Evolutionary conservation across 1,284 basidiomycete genomes (phyloP), one percentile per base, ranked within the genome.

Genomic region (Apiotrichum veenhuisii): DNA sequence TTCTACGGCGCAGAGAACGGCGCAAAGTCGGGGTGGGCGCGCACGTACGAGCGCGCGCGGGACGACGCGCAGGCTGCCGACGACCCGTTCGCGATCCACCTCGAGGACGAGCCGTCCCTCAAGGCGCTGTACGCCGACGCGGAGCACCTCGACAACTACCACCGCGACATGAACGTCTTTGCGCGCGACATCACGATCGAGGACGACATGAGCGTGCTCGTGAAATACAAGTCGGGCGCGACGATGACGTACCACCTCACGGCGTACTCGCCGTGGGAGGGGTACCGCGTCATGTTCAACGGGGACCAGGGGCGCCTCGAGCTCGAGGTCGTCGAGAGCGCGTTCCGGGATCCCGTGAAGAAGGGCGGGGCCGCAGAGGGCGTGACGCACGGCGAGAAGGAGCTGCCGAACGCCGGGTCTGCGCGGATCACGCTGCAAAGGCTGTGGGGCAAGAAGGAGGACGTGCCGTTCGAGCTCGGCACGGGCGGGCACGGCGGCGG

Each of bases 211-310:
- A 73, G 77, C 50, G 75, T 83, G 4, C 72, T 83, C 46, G 81
- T 83, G 17, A 76, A 78, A 44, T 83, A 82, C 67, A 75, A 79
- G 56, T 78, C 74, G 7, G 81, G 80, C 12, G 80, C 77, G 1
- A 82, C 79, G n/a, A 79, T 83, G 79, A 81, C 81, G 9, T 83
- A 83, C 64, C 82, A 83, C 66, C 68, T 83, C 48, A 73, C 70
- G 11, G 69, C 73, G 10, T 75, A 75, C 63, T 66, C 65, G 66
- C 71, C 71, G 49, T 73, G 71, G 80, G 80, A 81, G 73, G 82
- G 82, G 17, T 83, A 82, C 64, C 75, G 78, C 36, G 81, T 82
- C 48, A 81, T 81, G 79, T 81, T 83, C 73, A 82, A 82, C 67
- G 81, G 82, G 12, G 80, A 80, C 38, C 74, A 78, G 33, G 82